A percentile compares a stretch with the other conserved stretches of the same genome.
phyloP scores from a whole-genome alignment of 495 filamentous ascomycete species.

The Cercophora sp. region DNA sequence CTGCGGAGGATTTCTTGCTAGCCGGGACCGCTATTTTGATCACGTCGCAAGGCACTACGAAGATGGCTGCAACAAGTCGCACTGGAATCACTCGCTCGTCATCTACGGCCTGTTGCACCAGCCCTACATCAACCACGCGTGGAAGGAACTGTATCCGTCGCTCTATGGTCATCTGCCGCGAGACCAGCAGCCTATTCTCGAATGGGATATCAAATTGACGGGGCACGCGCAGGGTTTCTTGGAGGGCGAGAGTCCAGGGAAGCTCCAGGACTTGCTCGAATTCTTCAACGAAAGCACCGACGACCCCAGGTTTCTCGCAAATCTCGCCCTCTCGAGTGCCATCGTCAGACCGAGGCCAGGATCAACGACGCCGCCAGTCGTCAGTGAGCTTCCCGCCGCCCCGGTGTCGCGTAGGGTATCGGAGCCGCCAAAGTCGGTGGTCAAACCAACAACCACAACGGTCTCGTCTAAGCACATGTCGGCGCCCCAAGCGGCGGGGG shows the following conservation, averaged over 20 bases:
- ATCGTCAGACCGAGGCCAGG: conserved; percentile 34
- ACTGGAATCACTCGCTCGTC: conserved; percentile 48
- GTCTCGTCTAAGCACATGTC: conserved; percentile 22
- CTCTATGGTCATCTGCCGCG: conserved; percentile 40
- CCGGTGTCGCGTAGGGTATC: conserved; percentile 18
- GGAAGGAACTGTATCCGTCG: conserved; percentile 38
- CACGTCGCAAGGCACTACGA: conserved; percentile 50
- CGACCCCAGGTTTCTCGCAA: conserved; percentile 37
- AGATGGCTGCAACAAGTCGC: conserved; percentile 40
- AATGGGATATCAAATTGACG: conserved; percentile 42
- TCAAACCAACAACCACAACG: conserved; percentile 4
- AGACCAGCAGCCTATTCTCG: conserved; percentile 41
- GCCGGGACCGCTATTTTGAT: conserved; percentile 48
- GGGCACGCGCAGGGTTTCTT: conserved; percentile 47
- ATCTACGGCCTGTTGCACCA: conserved; percentile 50
- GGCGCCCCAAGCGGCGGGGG: conserved; percentile 12
- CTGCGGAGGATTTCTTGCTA: conserved; percentile 43
- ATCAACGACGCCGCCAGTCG: not conserved
- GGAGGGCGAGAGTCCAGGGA: conserved; percentile 44
- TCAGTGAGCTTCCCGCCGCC: conserved; percentile 7
- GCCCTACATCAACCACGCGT: conserved; percentile 42
- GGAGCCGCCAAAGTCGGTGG: conserved; percentile 21
- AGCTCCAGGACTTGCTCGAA: conserved; percentile 48
- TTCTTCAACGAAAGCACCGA: conserved; percentile 43
- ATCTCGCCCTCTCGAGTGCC: conserved; percentile 40